These are phyloP conservation scores for Geranomyces michiganensis DNA, from an alignment of 192 early-diverging fungal genomes.

Conservation along the genomic window DNA sequence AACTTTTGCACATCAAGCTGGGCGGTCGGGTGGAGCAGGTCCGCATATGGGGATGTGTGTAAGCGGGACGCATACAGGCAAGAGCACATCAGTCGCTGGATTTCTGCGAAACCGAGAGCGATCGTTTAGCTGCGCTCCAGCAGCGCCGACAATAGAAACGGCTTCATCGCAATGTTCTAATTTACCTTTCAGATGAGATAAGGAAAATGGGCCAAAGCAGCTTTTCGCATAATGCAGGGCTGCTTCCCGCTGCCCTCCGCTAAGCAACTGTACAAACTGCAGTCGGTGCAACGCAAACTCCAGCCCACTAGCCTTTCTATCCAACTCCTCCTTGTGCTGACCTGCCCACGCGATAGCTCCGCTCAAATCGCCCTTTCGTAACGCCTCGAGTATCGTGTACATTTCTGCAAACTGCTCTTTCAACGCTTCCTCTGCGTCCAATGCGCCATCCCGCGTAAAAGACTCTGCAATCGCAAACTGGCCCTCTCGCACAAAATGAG, in stretches of 20 bases:
- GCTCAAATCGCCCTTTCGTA: slow-evolving; percentile 62
- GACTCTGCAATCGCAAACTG: slow-evolving; percentile 76
- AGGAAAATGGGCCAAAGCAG: slow-evolving; percentile 70
- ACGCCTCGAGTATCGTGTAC: slow-evolving; percentile 70
- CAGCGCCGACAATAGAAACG: not conserved
- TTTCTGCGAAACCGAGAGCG: slow-evolving; percentile 42
- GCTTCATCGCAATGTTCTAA: too few species aligned
- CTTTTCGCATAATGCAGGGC: slow-evolving; percentile 77
- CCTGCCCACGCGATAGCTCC: slow-evolving; percentile 80
- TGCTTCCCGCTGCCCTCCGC: slow-evolving; percentile 40
- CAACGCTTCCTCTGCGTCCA: slow-evolving; percentile 40
- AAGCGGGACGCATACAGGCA: slow-evolving; percentile 51
- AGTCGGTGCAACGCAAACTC: slow-evolving; percentile 87
- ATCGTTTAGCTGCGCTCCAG: not conserved
- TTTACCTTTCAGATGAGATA: slow-evolving; percentile 66
- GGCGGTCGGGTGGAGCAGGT: slow-evolving; percentile 59
- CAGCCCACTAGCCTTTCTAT: slow-evolving; percentile 60
- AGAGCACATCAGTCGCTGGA: slow-evolving; percentile 57
- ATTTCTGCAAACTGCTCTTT: slow-evolving; percentile 78
- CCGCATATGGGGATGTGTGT: slow-evolving; percentile 55
- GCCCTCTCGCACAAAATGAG: slow-evolving; percentile 84
- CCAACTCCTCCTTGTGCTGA: slow-evolving; percentile 58
- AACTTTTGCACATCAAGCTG: slow-evolving; percentile 60
- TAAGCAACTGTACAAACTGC: slow-evolving; percentile 77
- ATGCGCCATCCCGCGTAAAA: slow-evolving; percentile 55